Evolutionary conservation across 2,329 filamentous ascomycete genomes (phyloP).

Genomic region (Aspergillus caelatus): DNA sequence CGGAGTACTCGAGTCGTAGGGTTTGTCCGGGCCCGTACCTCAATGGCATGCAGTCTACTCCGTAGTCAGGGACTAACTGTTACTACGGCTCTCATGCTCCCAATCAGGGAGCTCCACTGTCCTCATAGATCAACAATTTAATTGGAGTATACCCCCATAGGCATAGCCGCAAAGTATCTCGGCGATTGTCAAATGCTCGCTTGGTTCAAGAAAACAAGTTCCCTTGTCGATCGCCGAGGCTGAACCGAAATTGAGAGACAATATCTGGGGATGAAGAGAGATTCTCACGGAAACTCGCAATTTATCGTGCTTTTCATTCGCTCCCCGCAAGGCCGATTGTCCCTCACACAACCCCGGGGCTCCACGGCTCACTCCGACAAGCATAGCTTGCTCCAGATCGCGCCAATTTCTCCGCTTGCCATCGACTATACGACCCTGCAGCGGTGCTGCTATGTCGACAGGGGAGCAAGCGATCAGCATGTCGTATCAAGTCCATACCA

Average conservation of each 20-base stretch:
- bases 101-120: slow-evolving; percentile 4
- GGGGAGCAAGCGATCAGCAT: slow-evolving; percentile 10
- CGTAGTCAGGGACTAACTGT: slow-evolving; percentile 14
- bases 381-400: slow-evolving; percentile 14
- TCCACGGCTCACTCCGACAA: slow-evolving; percentile 15
- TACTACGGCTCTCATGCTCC: slow-evolving; percentile 3
- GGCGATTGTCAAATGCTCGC: slow-evolving; percentile 10
- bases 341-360: slow-evolving; percentile 10
- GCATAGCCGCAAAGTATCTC: slow-evolving; percentile 3
- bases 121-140: slow-evolving; percentile 2
- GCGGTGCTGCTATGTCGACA: slow-evolving; percentile 2
- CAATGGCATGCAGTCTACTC: background rate
- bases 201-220: slow-evolving; percentile 8
- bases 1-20: background rate
- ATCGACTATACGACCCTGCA: slow-evolving; percentile 10
- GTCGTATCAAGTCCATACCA: slow-evolving; percentile 11
- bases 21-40: slow-evolving; percentile 8
- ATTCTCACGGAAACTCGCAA: slow-evolving; percentile 18
- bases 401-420: slow-evolving; percentile 8
- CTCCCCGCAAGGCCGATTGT: slow-evolving; percentile 13
- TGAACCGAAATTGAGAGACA: slow-evolving; percentile 9
- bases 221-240: slow-evolving; percentile 19
- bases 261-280: slow-evolving; percentile 10
- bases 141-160: slow-evolving; percentile 11
- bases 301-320: slow-evolving; percentile 15